Conservation (phyloP, 768 basidiomycete genomes). For the Lepiota subincarnata region DNA sequence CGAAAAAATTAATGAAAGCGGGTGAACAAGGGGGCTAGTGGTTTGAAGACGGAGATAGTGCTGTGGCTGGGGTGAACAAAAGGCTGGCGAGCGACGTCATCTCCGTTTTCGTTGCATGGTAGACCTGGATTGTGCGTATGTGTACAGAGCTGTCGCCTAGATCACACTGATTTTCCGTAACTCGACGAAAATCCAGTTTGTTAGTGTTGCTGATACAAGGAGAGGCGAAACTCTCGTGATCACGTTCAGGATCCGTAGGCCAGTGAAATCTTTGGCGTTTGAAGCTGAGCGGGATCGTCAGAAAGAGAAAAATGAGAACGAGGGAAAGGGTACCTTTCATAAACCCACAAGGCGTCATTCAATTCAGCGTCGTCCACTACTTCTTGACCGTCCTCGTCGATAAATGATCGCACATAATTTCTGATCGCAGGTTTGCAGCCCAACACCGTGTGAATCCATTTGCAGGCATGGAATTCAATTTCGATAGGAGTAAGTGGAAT, state of each 20-base stretch:
- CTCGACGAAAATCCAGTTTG: not conserved
- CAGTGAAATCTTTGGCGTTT: constrained; percentile 65
- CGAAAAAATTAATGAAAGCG: not conserved
- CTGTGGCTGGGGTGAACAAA: not conserved
- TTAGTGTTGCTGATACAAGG: constrained; percentile 1
- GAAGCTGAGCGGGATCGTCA: constrained; percentile 40
- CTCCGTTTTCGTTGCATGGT: constrained; percentile 40
- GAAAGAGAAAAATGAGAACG: not conserved
- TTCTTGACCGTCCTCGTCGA: constrained; percentile 33
- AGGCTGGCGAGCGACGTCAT: constrained; percentile 8
- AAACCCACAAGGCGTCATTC: constrained; percentile 46
- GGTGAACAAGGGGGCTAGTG: not conserved
- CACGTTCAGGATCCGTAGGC: constrained; percentile 40
- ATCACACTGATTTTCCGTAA: constrained; percentile 13
- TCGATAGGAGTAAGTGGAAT: constrained; percentile 54
- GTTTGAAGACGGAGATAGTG: not conserved
- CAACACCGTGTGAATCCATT: constrained; percentile 60
- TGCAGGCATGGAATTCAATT: constrained; percentile 74
- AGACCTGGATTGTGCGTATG: constrained; percentile 50
- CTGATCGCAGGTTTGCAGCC: constrained; percentile 56
- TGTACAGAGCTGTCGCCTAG: constrained; percentile 38
- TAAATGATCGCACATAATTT: constrained; percentile 39
- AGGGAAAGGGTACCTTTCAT: constrained; percentile 46
- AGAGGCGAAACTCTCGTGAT: constrained; percentile 14
- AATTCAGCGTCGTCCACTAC: constrained; percentile 33